Evolutionary conservation across 371 early-diverging fungal species (phyloP), one percentile per base, ranked within the genome.

Genomic region (Fennellomyces sp.): DNA sequence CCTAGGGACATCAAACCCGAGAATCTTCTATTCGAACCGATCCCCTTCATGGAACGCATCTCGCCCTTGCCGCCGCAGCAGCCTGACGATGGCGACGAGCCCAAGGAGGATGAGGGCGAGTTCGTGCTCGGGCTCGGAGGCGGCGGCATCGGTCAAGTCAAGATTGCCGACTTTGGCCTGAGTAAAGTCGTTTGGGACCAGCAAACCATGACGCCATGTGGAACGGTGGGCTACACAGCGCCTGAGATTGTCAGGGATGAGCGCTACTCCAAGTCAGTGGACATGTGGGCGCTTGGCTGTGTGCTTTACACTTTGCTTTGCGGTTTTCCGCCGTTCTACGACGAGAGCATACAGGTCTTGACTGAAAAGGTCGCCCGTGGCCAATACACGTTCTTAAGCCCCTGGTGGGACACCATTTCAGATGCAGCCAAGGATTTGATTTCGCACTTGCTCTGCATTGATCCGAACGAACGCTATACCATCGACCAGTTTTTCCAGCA

Each of bases 241-340:
- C 96, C 96, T 15, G 96, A 96, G 72, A 93, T 94, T 52, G 87
- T 96, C 39, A 86, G 84, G 52, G 91, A 91, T 65, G 86, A 91
- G 61, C 79, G 88, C 10, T 92, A 94, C 67, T 87, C 89, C 42
- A 91, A 90, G 70, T 86, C 90, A 11, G 95, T 95, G 19, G 97
- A 96, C 70, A 91, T 94, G 88, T 96, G 96, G 95, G 92, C 95
- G 2, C 75, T 95, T 48, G 97, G 97, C 30, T 95, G 95, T 69
- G 93, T 96, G 39, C 80, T 95, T 36, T 97, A 95, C 67, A 93
- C 94, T 0, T 66, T 95, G 49, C 76, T 95, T 15, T 92, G 93
- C 59, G 97, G 95, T 0, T 94, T 91, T 72, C 95, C 94, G 47
- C 95, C 97, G 15, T 95, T 95, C 63, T 92, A 92, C 60, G 91